Conservation (phyloP, 331 rosid genomes). For the Telfairia occidentalis region DNA sequence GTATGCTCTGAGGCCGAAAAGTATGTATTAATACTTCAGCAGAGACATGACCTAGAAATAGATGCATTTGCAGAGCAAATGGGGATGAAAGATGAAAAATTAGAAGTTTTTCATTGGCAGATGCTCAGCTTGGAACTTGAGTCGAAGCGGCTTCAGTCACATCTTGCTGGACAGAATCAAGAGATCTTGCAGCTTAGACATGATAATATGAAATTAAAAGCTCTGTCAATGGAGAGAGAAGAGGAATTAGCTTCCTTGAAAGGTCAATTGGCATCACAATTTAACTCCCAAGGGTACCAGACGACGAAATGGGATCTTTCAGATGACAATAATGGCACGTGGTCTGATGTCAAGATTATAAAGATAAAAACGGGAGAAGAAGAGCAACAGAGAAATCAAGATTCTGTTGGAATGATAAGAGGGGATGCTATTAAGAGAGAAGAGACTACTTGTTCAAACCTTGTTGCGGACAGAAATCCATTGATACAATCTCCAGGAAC, state of each 20-base stretch:
- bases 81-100: constrained; percentile 67
- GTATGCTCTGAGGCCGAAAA: constrained; percentile 73
- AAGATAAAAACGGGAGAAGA: constrained; percentile 30
- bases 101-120: constrained; percentile 76
- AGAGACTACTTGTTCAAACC: constrained; percentile 18
- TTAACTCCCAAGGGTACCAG: constrained; percentile 27
- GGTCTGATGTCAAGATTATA: constrained; percentile 34
- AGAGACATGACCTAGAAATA: constrained; percentile 76
- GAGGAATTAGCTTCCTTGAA: constrained; percentile 47
- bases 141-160: constrained; percentile 64
- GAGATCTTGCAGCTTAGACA: constrained; percentile 66
- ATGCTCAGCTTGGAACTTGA: constrained; percentile 69
- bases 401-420: constrained; percentile 16
- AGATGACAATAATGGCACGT: constrained; percentile 24
- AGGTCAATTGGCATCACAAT: constrained; percentile 46
- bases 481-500: constrained; percentile 45
- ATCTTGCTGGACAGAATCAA: constrained; percentile 50
- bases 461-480: constrained; percentile 15
- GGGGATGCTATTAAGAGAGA: constrained; percentile 32
- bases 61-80: constrained; percentile 91
- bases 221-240: constrained; percentile 47
- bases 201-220: constrained; percentile 50
- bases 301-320: constrained; percentile 33
- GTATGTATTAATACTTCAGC: constrained; percentile 54
- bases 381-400: constrained; percentile 28